Percentiles rank a stretch among this genome's conserved stretches.
These are phyloP conservation scores for Umbelopsis sp. DNA, from an alignment of 192 early-diverging fungal species.

Conservation along the genomic window DNA sequence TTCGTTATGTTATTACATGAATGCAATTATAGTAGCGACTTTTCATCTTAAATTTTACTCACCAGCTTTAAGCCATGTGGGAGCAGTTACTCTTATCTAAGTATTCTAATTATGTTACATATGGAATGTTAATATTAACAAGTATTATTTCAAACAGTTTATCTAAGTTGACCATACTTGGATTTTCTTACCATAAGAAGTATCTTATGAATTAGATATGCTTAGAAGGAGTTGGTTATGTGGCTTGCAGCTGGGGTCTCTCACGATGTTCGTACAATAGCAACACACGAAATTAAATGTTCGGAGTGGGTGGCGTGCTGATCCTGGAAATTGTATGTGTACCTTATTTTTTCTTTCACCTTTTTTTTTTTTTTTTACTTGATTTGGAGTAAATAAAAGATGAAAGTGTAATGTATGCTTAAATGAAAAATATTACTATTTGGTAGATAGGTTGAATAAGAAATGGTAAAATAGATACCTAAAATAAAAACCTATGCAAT, in stretches of 20 bases:
- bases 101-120: not conserved
- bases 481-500: too few species aligned
- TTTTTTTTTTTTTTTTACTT: not conserved
- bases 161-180: conserved; percentile 4
- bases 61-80: not conserved
- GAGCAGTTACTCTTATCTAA: not conserved
- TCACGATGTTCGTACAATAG: not conserved
- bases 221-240: not conserved
- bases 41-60: not conserved
- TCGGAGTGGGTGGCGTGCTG: not conserved
- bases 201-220: not conserved
- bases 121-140: not conserved
- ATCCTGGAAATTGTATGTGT: not conserved
- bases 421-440: too few species aligned
- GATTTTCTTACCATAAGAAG: conserved; percentile 17
- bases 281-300: not conserved
- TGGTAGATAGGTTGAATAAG: too few species aligned
- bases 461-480: too few species aligned
- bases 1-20: not conserved
- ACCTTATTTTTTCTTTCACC: not conserved
- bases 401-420: not conserved
- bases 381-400: not conserved
- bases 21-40: not conserved
- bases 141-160: not conserved
- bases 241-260: conserved; percentile 18